Percentiles rank a stretch among this genome's conserved stretches.
Evolutionary conservation across 1,139 yeast genomes (phyloP).

Genomic region (Debaryomyces robertsiae): DNA sequence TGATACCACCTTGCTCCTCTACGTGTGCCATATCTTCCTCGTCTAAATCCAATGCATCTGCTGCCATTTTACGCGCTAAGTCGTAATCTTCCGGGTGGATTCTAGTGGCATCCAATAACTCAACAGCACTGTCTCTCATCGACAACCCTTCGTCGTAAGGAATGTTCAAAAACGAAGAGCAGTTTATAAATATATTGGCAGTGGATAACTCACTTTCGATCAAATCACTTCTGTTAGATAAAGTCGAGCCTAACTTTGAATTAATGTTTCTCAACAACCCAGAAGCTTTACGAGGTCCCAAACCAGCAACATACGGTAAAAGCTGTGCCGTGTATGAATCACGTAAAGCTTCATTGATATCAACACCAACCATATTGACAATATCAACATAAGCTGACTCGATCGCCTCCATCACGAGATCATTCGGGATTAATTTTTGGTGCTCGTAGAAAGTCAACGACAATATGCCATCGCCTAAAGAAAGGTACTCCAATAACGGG

Average conservation of each 20-base stretch:
- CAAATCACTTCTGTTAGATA: conserved; percentile 72
- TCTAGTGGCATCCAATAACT: conserved; percentile 88
- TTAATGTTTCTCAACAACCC: conserved; percentile 84
- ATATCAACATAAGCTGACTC: conserved; percentile 88
- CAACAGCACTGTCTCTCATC: conserved; percentile 62
- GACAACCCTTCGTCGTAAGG: conserved; percentile 62
- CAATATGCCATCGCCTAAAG: conserved; percentile 71
- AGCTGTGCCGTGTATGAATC: conserved; percentile 70
- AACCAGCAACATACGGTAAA: conserved; percentile 81
- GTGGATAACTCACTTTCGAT: conserved; percentile 80
- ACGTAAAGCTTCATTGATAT: conserved; percentile 85
- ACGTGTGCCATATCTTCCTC: conserved; percentile 89
- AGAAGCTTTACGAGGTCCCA: conserved; percentile 94
- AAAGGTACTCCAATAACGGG: conserved; percentile 85
- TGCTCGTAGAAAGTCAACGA: conserved; percentile 74
- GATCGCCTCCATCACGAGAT: conserved; percentile 63
- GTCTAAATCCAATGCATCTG: conserved; percentile 94
- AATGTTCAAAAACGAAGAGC: conserved; percentile 86
- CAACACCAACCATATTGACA: conserved; percentile 89
- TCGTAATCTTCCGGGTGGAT: conserved; percentile 98
- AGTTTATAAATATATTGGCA: conserved; percentile 81
- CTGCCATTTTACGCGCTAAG: conserved; percentile 94
- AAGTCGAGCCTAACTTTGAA: conserved; percentile 64
- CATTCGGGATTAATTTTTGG: conserved; percentile 71
- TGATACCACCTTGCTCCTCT: conserved; percentile 80